These are phyloP conservation scores for Aureobasidium sp. DNA, from an alignment of 2,329 filamentous ascomycete genomes.

Conservation along the genomic window DNA sequence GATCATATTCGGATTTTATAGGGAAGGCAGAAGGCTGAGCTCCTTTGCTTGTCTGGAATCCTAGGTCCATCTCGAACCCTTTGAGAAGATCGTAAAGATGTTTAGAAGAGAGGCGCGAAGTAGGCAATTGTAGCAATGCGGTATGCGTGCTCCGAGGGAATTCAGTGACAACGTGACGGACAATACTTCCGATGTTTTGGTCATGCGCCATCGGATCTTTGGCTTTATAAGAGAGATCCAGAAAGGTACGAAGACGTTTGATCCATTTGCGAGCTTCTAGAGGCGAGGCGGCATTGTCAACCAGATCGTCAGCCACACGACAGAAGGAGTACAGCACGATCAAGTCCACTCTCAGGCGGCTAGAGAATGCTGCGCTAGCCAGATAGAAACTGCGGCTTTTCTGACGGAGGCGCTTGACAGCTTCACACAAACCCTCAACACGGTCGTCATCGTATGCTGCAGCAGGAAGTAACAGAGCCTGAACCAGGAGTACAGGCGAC, in stretches of 20 bases:
- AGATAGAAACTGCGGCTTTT: constrained; percentile 71
- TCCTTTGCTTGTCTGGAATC: constrained; percentile 36
- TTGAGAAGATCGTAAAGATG: constrained; percentile 59
- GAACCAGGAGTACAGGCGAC: constrained; percentile 44
- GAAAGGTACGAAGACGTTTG: constrained; percentile 48
- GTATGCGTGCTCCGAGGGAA: constrained; percentile 49
- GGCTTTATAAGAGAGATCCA: constrained; percentile 46
- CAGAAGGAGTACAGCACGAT: constrained; percentile 67
- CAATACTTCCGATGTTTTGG: constrained; percentile 23
- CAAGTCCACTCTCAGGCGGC: constrained; percentile 60
- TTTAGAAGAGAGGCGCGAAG: constrained; percentile 46
- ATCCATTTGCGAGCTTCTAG: constrained; percentile 53
- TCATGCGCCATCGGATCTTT: constrained; percentile 23
- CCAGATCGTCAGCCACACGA: constrained; percentile 63
- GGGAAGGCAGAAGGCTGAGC: constrained; percentile 36
- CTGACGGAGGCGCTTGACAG: constrained; percentile 48
- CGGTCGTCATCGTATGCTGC: constrained; percentile 51
- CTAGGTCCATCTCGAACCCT: constrained; percentile 62
- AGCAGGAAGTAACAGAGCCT: constrained; percentile 44
- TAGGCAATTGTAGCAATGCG: constrained; percentile 54
- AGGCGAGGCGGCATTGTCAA: constrained; percentile 54
- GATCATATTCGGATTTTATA: constrained; percentile 51
- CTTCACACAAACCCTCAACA: constrained; percentile 52
- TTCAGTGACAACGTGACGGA: constrained; percentile 36
- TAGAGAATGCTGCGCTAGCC: constrained; percentile 62